phyloP scores from a whole-genome alignment of 106 monocot species.

The Platanthera guangdongensis region DNA sequence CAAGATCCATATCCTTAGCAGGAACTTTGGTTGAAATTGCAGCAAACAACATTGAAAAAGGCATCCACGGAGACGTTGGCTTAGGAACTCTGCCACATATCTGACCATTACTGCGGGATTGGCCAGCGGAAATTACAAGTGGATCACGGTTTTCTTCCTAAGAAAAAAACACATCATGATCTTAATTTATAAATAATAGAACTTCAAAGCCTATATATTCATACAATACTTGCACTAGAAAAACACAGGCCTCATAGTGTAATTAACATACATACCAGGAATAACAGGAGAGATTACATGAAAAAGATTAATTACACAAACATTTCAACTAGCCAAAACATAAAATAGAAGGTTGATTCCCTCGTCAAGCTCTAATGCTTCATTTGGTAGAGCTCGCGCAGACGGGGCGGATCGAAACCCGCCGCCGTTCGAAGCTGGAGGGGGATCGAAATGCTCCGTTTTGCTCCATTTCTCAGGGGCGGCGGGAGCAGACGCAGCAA shows the following conservation, averaged over 20 bases:
- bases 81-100: slow-evolving; percentile 21
- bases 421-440: no score
- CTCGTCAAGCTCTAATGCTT: no score
- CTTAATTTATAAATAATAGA: not conserved
- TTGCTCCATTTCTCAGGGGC: no score
- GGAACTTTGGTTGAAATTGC: slow-evolving; percentile 84
- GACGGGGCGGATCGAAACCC: no score
- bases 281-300: no score
- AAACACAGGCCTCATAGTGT: not conserved
- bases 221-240: not conserved
- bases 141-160: slow-evolving; percentile 15
- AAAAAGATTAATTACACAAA: no score
- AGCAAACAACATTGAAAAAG: slow-evolving; percentile 93
- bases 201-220: not conserved
- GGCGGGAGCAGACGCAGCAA: no score
- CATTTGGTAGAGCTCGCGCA: no score
- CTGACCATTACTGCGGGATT: slow-evolving; percentile 16
- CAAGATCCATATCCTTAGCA: slow-evolving; percentile 66
- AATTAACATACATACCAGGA: not conserved
- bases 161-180: not conserved
- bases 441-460: no score
- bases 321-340: no score
- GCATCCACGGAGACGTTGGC: slow-evolving; percentile 90
- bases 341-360: no score
- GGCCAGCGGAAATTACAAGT: slow-evolving; percentile 12